Evolutionary conservation across 192 early-diverging fungal genomes (phyloP).

Genomic region (Coemansia sp.): DNA sequence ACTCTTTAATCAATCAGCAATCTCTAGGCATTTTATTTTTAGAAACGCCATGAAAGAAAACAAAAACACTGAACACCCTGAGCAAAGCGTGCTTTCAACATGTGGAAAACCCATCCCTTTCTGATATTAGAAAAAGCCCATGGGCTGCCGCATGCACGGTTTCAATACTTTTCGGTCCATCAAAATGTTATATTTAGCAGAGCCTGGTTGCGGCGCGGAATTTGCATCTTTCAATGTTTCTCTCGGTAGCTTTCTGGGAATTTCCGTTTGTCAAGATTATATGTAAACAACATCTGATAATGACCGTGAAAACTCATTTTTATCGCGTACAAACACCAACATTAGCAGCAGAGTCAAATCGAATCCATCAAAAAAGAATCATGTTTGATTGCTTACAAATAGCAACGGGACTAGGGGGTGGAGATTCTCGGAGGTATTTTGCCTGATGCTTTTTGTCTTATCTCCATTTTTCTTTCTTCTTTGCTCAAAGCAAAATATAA

Average conservation of each 20-base stretch:
- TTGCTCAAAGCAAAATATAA: not conserved
- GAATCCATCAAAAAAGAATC: no score
- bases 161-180: no score
- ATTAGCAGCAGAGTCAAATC: no score
- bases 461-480: not conserved
- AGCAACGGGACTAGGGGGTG: no score
- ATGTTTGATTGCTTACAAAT: no score
- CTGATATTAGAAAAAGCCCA: not conserved
- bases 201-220: no score
- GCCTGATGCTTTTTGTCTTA: not conserved
- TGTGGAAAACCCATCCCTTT: not conserved
- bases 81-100: not conserved
- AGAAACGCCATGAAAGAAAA: not conserved
- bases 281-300: conserved; percentile 1
- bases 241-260: not conserved
- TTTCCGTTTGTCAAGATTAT: not conserved
- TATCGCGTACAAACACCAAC: no score
- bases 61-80: not conserved
- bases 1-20: not conserved
- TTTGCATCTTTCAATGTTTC: not conserved
- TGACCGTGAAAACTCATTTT: no score
- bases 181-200: not conserved
- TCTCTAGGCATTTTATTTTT: not conserved
- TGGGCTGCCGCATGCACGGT: not conserved
- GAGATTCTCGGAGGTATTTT: no score